Conservation (phyloP, 1,284 basidiomycete genomes). For the Tilletia caries region DNA sequence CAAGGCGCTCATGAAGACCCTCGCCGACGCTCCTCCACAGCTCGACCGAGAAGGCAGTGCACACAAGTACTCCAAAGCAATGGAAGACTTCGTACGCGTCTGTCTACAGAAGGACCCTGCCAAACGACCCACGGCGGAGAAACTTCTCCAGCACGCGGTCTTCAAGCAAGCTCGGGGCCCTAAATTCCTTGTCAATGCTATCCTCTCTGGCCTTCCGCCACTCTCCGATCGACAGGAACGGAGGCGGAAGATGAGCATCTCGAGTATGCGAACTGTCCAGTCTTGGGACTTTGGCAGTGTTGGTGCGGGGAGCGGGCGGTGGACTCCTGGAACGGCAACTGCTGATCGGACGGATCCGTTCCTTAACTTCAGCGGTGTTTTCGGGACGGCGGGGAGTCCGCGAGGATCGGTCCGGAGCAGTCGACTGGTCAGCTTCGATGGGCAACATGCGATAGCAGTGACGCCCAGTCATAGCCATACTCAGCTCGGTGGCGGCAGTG, state of each 20-base stretch:
- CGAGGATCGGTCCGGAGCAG: constrained; percentile 30
- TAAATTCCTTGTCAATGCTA: constrained; percentile 68
- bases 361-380: constrained; percentile 35
- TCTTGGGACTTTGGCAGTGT: constrained; percentile 46
- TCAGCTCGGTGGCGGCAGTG: background rate
- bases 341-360: constrained; percentile 38
- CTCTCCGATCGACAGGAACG: constrained; percentile 39
- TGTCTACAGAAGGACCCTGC: constrained; percentile 78
- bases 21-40: constrained; percentile 59
- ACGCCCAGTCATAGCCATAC: constrained; percentile 1
- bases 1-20: constrained; percentile 68
- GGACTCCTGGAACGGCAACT: constrained; percentile 20
- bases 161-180: constrained; percentile 74
- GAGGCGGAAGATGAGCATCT: constrained; percentile 31
- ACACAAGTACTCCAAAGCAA: constrained; percentile 74
- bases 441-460: constrained; percentile 23
- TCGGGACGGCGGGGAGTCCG: constrained; percentile 27
- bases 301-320: constrained; percentile 16
- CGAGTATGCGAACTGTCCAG: constrained; percentile 29
- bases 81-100: constrained; percentile 75
- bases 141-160: constrained; percentile 74
- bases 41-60: constrained; percentile 69
- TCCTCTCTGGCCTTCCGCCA: constrained; percentile 58
- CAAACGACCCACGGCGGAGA: constrained; percentile 71
- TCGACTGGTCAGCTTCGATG: constrained; percentile 30